Percentiles rank a stretch among this genome's conserved stretches.
phyloP scores from a whole-genome alignment of 1,284 basidiomycete species.

The Microbotryum intermedium region DNA sequence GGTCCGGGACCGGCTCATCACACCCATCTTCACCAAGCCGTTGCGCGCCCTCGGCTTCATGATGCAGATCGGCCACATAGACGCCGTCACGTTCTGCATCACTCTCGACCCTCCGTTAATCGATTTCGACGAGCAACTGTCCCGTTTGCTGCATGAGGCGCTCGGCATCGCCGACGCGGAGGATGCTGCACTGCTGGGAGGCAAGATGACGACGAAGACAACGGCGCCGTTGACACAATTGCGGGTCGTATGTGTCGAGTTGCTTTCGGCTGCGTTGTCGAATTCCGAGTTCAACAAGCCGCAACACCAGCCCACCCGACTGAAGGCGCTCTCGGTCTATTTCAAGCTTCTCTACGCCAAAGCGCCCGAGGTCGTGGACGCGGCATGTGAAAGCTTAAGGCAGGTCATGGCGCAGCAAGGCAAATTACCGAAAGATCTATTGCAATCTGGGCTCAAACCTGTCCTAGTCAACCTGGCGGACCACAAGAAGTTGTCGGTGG shows the following conservation, averaged over 20 bases:
- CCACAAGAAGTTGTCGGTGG: constrained; percentile 86
- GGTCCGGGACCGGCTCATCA: constrained; percentile 78
- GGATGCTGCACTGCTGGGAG: constrained; percentile 67
- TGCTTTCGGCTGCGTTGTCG: constrained; percentile 89
- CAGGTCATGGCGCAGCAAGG: constrained; percentile 83
- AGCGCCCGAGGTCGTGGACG: constrained; percentile 87
- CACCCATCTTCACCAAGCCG: constrained; percentile 90
- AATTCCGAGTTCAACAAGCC: constrained; percentile 86
- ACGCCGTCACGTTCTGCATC: constrained; percentile 83
- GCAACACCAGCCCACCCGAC: constrained; percentile 54
- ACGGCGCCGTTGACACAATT: constrained; percentile 77
- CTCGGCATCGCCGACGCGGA: constrained; percentile 93
- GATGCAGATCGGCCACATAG: constrained; percentile 97
- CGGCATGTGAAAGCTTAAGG: constrained; percentile 86
- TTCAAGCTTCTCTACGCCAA: constrained; percentile 97
- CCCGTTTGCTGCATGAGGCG: constrained; percentile 86
- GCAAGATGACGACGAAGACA: constrained; percentile 62
- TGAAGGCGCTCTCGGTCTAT: constrained; percentile 70
- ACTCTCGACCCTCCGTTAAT: constrained; percentile 42
- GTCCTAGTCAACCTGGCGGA: constrained; percentile 98
- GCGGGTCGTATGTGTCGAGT: constrained; percentile 87
- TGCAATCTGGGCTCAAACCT: constrained; percentile 90
- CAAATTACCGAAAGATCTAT: constrained; percentile 86
- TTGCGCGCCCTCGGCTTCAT: constrained; percentile 91
- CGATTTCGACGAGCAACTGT: constrained; percentile 48